phyloP scores from a whole-genome alignment of 345 rosid species.

The Odontarrhena argentea region DNA sequence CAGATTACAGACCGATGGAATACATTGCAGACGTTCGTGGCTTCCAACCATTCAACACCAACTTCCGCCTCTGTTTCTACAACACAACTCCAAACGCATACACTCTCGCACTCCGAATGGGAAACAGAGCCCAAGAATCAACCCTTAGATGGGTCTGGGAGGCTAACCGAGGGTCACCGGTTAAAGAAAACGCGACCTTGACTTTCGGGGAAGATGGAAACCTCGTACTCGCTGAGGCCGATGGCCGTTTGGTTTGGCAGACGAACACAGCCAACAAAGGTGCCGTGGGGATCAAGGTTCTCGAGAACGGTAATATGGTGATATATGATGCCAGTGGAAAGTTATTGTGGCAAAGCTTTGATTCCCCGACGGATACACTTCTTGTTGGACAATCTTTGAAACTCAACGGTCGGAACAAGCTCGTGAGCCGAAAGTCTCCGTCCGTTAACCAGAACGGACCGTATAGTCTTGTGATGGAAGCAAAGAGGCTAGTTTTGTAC shows the following conservation, averaged over 20 bases:
- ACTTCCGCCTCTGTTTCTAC: constrained; percentile 51
- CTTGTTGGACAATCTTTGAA: constrained; percentile 50
- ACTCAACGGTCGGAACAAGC: constrained; percentile 34
- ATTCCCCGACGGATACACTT: constrained; percentile 51
- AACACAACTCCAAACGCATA: constrained; percentile 55
- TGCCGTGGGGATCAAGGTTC: constrained; percentile 47
- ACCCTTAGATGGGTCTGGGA: constrained; percentile 58
- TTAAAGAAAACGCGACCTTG: constrained; percentile 50
- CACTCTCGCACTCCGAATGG: constrained; percentile 51
- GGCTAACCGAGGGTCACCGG: constrained; percentile 57
- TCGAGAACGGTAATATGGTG: constrained; percentile 55
- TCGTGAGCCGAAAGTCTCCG: constrained; percentile 48
- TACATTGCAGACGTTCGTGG: constrained; percentile 7
- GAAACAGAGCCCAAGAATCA: constrained; percentile 31
- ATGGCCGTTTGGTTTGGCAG: constrained; percentile 51
- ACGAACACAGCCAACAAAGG: constrained; percentile 54
- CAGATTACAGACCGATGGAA: background rate
- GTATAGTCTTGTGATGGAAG: constrained; percentile 50
- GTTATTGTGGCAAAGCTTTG: constrained; percentile 29
- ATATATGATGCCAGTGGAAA: constrained; percentile 44
- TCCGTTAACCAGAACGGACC: constrained; percentile 39
- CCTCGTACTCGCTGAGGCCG: constrained; percentile 49
- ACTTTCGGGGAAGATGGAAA: constrained; percentile 49
- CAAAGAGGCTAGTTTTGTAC: constrained; percentile 36
- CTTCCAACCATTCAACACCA: constrained; percentile 1